Evolutionary conservation across 192 early-diverging fungal genomes (phyloP).

Genomic region (Coemansia sp.): DNA sequence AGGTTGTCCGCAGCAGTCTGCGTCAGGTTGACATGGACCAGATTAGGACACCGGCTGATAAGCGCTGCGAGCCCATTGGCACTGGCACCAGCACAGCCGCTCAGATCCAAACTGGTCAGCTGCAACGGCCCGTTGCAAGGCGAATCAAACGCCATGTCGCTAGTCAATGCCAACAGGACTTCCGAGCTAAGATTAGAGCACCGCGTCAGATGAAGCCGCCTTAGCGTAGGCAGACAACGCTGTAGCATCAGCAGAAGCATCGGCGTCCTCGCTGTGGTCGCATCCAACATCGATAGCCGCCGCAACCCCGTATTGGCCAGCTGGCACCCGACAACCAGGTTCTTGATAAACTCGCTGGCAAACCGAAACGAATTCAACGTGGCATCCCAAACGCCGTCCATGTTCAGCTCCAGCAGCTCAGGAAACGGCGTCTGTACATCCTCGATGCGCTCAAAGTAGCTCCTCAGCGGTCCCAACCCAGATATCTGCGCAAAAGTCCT

Average conservation of each 20-base stretch:
- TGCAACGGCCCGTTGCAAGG: neutral
- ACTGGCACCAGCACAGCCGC: constrained; percentile 21
- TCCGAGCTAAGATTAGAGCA: constrained; percentile 8
- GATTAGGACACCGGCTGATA: constrained; percentile 15
- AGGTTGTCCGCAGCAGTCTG: constrained; percentile 31
- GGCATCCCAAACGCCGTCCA: constrained; percentile 36
- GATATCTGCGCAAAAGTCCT: constrained; percentile 11
- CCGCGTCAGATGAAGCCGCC: constrained; percentile 24
- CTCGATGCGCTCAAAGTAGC: constrained; percentile 20
- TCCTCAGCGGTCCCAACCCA: constrained; percentile 22
- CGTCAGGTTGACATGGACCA: constrained; percentile 39
- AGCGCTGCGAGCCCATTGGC: constrained; percentile 18
- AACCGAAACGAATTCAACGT: constrained; percentile 12
- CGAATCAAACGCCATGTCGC: neutral
- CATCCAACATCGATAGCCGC: constrained; percentile 29
- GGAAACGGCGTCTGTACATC: constrained; percentile 24
- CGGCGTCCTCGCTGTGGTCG: neutral
- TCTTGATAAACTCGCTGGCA: constrained; percentile 2
- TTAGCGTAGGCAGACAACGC: constrained; percentile 21
- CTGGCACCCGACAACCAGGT: constrained; percentile 9
- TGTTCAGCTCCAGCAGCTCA: constrained; percentile 24
- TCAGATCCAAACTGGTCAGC: constrained; percentile 35
- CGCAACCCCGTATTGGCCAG: constrained; percentile 15
- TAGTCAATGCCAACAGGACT: constrained; percentile 6
- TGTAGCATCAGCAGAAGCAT: constrained; percentile 10